phyloP scores from a whole-genome alignment of 148 eudicot genomes.

The Gaultheria prostrata region DNA sequence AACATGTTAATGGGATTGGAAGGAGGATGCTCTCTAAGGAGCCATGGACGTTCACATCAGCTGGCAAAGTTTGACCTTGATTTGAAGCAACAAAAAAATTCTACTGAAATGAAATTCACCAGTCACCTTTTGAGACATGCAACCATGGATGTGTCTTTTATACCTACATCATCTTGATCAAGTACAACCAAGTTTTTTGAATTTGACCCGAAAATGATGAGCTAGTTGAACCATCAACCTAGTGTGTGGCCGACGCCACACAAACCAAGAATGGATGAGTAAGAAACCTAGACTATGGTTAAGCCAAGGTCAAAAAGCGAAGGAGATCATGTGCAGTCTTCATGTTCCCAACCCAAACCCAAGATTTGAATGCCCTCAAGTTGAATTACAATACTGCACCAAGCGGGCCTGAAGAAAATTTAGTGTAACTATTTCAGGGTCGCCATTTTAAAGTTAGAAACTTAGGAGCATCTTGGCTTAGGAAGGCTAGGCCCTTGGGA shows the following conservation, averaged over 20 bases:
- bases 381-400: neutral
- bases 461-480: neutral
- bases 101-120: neutral
- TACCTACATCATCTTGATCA: neutral
- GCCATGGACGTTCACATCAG: neutral
- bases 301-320: neutral
- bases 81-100: neutral
- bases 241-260: neutral
- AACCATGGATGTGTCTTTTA: neutral
- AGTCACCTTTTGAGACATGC: neutral
- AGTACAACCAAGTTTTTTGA: neutral
- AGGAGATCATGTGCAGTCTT: neutral
- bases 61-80: neutral
- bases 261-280: neutral
- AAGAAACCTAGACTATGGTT: neutral
- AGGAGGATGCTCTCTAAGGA: constrained; percentile 2
- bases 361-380: neutral
- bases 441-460: neutral
- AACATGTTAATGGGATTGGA: neutral
- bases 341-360: neutral
- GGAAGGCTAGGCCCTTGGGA: neutral
- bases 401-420: neutral
- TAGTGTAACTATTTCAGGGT: neutral
- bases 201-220: neutral
- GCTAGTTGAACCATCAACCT: neutral